Percentiles rank a stretch among this genome's conserved stretches.
Evolutionary conservation across 2,329 filamentous ascomycete genomes (phyloP).

Genomic region (Colletotrichum scovillei): DNA sequence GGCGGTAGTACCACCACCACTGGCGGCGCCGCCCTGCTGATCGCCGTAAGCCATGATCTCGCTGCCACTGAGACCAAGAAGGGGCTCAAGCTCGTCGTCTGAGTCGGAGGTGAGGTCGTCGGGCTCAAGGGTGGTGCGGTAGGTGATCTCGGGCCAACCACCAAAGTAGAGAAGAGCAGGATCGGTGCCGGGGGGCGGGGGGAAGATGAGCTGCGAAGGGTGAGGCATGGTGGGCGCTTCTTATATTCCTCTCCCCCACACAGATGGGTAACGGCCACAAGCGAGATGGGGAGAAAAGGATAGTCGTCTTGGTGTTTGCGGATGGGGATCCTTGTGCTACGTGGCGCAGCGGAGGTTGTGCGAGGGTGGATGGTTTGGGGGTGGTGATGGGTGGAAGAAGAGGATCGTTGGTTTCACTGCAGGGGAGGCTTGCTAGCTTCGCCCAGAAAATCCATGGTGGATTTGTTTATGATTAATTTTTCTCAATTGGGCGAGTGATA

Average conservation of each 20-base stretch:
- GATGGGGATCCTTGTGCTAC: background rate
- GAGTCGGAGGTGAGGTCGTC: background rate
- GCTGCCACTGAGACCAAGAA: background rate
- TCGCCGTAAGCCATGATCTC: background rate
- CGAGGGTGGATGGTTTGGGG: background rate
- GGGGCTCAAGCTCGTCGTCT: background rate
- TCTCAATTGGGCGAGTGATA: background rate
- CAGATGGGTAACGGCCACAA: background rate
- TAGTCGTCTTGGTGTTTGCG: background rate
- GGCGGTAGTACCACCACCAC: background rate
- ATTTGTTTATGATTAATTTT: background rate
- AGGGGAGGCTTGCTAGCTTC: background rate
- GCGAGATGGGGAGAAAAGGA: background rate
- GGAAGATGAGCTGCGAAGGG: constrained; percentile 3
- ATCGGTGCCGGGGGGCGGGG: constrained; percentile 7
- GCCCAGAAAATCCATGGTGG: background rate
- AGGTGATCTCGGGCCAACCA: background rate
- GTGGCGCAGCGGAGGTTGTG: background rate
- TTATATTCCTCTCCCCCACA: background rate
- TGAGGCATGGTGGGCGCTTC: background rate
- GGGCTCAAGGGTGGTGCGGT: background rate
- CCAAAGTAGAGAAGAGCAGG: background rate
- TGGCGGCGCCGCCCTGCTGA: background rate
- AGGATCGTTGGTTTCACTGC: background rate
- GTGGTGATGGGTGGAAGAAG: background rate